phyloP scores from a whole-genome alignment of 1,284 basidiomycete genomes.

The Leccinum pseudoinsigne region DNA sequence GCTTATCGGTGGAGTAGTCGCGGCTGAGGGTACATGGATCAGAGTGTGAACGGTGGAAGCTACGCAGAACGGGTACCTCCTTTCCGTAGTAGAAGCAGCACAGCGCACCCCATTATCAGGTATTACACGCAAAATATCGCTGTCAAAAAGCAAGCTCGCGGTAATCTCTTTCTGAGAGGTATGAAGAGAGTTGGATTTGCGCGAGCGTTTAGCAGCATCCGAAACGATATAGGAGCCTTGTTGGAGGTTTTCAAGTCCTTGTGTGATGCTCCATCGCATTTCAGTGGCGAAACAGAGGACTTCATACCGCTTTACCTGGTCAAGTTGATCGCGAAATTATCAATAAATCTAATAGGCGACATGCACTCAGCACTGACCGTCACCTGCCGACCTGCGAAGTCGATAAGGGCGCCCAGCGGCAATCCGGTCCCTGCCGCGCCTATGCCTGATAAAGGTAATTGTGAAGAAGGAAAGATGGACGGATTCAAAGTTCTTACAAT shows the following conservation, averaged over 20 bases:
- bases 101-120: constrained; percentile 1
- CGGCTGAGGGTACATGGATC: constrained; percentile 11
- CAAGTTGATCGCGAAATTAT: neutral
- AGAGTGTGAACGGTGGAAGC: neutral
- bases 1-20: constrained; percentile 2
- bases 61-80: constrained; percentile 12
- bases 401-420: constrained; percentile 28
- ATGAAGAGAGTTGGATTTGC: neutral
- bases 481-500: constrained; percentile 21
- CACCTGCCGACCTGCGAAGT: constrained; percentile 21
- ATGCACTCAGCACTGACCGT: constrained; percentile 18
- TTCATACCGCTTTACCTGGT: constrained; percentile 30
- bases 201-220: constrained; percentile 2
- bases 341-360: neutral
- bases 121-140: constrained; percentile 21
- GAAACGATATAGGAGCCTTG: constrained; percentile 26
- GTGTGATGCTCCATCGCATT: constrained; percentile 28
- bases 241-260: constrained; percentile 9
- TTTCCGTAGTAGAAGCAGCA: constrained; percentile 1
- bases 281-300: constrained; percentile 28
- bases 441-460: constrained; percentile 17
- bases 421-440: constrained; percentile 32
- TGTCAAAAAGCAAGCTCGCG: constrained; percentile 12
- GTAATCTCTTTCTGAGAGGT: neutral
- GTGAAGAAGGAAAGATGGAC: neutral